These are phyloP conservation scores for Magnolia kwangsiensis DNA, from an alignment of 164 flowering plant species.

Conservation along the genomic window DNA sequence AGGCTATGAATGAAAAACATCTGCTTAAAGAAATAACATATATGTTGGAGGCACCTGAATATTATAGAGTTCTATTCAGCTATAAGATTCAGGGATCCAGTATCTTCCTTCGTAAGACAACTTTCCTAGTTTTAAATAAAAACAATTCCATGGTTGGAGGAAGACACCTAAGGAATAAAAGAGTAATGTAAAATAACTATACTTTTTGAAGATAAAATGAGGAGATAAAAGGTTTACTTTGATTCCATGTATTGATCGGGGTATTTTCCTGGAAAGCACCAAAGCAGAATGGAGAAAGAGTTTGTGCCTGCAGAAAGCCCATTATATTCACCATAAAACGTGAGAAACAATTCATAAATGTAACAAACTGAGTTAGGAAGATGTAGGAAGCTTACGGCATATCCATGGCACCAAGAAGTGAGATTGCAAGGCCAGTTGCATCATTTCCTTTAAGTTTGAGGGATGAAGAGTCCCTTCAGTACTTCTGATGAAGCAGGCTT, in stretches of 20 bases:
- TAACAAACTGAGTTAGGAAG: not conserved
- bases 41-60: not conserved
- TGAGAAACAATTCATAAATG: not conserved
- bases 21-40: not conserved
- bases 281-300: constrained; percentile 89
- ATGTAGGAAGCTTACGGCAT: constrained; percentile 68
- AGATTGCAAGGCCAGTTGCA: constrained; percentile 80
- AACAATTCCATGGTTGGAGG: not conserved
- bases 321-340: not conserved
- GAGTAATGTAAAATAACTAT: not conserved
- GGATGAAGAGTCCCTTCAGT: constrained; percentile 77
- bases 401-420: constrained; percentile 92
- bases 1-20: not conserved
- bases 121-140: not conserved
- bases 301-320: constrained; percentile 59
- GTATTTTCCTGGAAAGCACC: constrained; percentile 79
- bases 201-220: too few relatives aligned
- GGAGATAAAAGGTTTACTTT: constrained; percentile 44
- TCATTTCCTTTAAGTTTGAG: constrained; percentile 79
- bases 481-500: constrained; percentile 70
- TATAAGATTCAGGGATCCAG: not conserved
- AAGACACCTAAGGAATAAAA: not conserved
- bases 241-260: constrained; percentile 65
- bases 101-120: too few relatives aligned
- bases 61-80: not conserved